Evolutionary conservation across 164 flowering plant genomes (phyloP), one percentile per base, ranked within the genome.

Genomic region (Sedum album): DNA sequence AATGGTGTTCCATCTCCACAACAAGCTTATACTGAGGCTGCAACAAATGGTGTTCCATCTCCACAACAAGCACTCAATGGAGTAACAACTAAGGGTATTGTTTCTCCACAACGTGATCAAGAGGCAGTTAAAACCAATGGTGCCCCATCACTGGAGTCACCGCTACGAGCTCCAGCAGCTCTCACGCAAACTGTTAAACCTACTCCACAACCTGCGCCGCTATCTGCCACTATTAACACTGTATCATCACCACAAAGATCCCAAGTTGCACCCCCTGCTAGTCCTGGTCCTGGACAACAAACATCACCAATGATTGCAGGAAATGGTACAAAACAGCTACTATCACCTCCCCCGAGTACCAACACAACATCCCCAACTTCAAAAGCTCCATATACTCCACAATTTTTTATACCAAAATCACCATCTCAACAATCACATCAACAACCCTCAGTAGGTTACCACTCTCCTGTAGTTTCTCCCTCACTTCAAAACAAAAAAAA

Each of bases 81-180:
- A 10, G 13, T 15, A 14, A 48, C 23, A 26, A 9, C 30, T 25
- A 49, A 49, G n/a, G 57, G 1, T 26, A 2, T 55, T 23, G 51
- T 68, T 30, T 71, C 67, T 13, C 48, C 46, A 11, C 48, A 71
- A 31, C 18, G 66, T 25, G 39, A 70, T 7, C 55, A 68, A 13
- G 30, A 35, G 10, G 66, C 66, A 13, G 65, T 66, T 61, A 51
- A 31, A 26, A 21, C 60, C 25, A 41, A 65, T 31, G 46, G 9
- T 30, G 51, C 15, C 15, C 48, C 48, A 44, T 15, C 48, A 17
- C 48, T 11, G 48, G 31, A 70, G 69, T 65, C 67, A 5, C 67
- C 67, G 15, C 67, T 11, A 18, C 67, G 48, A 10, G 20, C 67
- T 36, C 67, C 67, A 31, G 26, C 42, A 39, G 8, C 13, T 39